Evolutionary conservation across 2,329 filamentous ascomycete genomes (phyloP), one percentile per base, ranked within the genome.

Genomic region (Neofusicoccum ribis): DNA sequence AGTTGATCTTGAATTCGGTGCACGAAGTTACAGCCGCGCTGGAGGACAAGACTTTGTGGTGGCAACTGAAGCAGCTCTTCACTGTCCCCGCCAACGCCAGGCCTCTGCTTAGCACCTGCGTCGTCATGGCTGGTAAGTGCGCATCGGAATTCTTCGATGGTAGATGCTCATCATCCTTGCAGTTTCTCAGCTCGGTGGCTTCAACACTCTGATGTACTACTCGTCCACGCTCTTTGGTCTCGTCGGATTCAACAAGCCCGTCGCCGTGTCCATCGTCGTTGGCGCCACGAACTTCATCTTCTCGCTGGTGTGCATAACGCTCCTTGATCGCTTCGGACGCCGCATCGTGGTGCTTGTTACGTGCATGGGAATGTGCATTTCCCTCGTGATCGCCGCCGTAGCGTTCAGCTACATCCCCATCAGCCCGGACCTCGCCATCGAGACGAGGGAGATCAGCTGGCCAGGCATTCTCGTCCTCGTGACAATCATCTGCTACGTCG

Each of bases 171-270:
- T 84, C 1, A 85, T 85, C 66, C 81, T 92, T 67, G 81, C 84
- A 0, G 72, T 89, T 67, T 69, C 78, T 41, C 76, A 79, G 47
- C 75, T 79, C 71, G 77, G 76, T 61, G 77, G 78, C 58, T 79
- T 79, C 71, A 96, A 97, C 79, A 93, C 91, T 11, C 82, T 97
- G 36, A 96, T 96, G 92, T 96, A 96, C 78, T 96, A 77, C 66
- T 72, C 70, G 7, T 72, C 73, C 2, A 78, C 75, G 0, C 71
- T 79, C 8, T 79, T 79, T 68, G 76, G 74, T 37, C 83, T 92
- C 37, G 84, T 96, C 0, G 90, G 90, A 0, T 96, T 96, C 74
- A 83, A 85, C 47, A 90, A 88, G 64, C 92, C 92, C 5, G 95
- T 91, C 0, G 84, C 94, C 58, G 92, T 91, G 1, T 91, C 91